Base-by-base conservation (phyloP, 306 rosid genomes). In the Sesbania bispinosa region DNA sequence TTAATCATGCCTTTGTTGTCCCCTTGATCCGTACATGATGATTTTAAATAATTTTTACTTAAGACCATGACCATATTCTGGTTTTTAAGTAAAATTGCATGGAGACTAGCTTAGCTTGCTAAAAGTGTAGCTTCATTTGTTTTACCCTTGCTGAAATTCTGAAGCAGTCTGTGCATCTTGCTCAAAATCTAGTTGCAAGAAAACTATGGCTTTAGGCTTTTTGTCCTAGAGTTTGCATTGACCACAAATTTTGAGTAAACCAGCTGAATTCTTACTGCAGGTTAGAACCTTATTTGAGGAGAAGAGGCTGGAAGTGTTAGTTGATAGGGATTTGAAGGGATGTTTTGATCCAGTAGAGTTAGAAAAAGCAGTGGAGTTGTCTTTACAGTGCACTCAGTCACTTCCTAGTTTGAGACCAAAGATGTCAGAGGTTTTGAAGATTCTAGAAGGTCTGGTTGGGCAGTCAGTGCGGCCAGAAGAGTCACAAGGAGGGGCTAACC, bases 361-460 rank as follows among this genome's bases (percentile, higher is more conserved):
- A 13, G 93, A 86, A 68, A 84, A 82, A 50, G 85, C 86, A 0
- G 93, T 76, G 13, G 97, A 85, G 67, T 71, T 91, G 72, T 90
- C 96, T 70, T 77, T 89, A 24, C 93, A 83, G 53, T 91, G 99
- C 42, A 86, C 96, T 75, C 97, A 85, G 57, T 81, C 97, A 0
- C 84, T 83, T 82, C 97, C 99, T 21, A 85, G 71, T 41, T 88
- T 89, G 71, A 82, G 96, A 71, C 97, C 97, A 0, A 94, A 88
- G 85, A 91, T 94, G 96, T 91, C 93, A 0, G 90, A 86, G 38
- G 82, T 83, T 72, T 67, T 94, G 80, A 89, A 88, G 88, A 67
- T 87, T 70, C 80, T 91, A 67, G 96, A 94, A 86, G 82, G 91
- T 46, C 81, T 94, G 6, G 87, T 94, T 4, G 96, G 85, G 19